Conservation (phyloP, 2,329 filamentous ascomycete genomes). For the Claviceps sp. region DNA sequence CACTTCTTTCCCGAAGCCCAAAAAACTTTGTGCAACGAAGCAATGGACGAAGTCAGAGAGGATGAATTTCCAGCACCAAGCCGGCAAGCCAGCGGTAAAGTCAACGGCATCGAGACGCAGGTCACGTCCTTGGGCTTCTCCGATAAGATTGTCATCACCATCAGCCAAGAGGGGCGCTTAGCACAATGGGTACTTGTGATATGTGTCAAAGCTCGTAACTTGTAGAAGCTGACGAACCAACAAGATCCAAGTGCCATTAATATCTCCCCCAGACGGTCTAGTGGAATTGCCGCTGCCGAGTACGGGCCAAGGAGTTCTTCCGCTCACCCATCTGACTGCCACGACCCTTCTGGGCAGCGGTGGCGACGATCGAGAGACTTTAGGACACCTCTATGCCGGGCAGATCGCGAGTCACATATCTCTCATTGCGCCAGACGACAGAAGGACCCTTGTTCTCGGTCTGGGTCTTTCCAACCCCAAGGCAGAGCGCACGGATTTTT, state of each 20-base stretch:
- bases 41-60: constrained; percentile 24
- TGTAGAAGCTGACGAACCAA: constrained; percentile 1
- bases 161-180: constrained; percentile 72
- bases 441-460: constrained; percentile 47
- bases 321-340: constrained; percentile 70
- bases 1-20: constrained; percentile 1
- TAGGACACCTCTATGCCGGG: constrained; percentile 79
- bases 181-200: constrained; percentile 69
- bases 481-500: constrained; percentile 42
- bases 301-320: constrained; percentile 42
- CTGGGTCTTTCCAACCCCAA: constrained; percentile 41
- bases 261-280: constrained; percentile 48
- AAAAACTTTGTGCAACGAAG: constrained; percentile 10
- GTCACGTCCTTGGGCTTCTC: constrained; percentile 62
- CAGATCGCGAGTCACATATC: constrained; percentile 75
- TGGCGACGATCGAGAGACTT: constrained; percentile 61
- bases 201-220: neutral
- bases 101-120: constrained; percentile 59
- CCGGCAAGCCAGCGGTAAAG: constrained; percentile 42
- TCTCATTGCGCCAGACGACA: constrained; percentile 53
- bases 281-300: constrained; percentile 46
- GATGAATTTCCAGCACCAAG: constrained; percentile 57
- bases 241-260: constrained; percentile 67
- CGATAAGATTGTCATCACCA: constrained; percentile 82
- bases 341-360: constrained; percentile 79